Evolutionary conservation across 768 basidiomycete species (phyloP), one percentile per base, ranked within the genome.

Genomic region (Mycena sanguinolenta): DNA sequence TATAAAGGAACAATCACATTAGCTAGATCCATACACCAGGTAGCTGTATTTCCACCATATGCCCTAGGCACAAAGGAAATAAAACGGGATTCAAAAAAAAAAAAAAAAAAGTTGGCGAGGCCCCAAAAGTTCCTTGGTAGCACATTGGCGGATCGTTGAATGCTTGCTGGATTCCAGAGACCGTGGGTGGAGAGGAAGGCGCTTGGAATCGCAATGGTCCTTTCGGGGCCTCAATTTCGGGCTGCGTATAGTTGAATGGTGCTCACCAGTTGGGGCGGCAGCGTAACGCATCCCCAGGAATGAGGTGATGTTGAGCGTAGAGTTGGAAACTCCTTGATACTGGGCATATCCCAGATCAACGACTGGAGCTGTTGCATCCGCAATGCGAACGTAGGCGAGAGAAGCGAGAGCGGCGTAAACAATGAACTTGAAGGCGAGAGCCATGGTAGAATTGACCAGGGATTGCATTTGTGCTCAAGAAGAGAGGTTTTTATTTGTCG

Each of bases 221-320:
- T 71, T 28, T 17, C 28, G 8, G 17, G 27, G 44, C 21, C n/a
- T 9, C 16, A 17, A 10, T 17, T 54, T 12, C 38, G 27, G 21
- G 16, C 19, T 65, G 75, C 50, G 19, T 17, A 38, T 12, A 5
- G 6, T 10, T 13, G 27, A 10, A 21, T 4, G 6, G 27, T 42
- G 50, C 49, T 32, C 34, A 78, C 81, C 82, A 14, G 73, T 19
- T 27, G 82, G 82, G 28, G 82, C 71, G 12, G 80, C 75, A 30
- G 82, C 82, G 63, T 80, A 83, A 17, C 82, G 78, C 52, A 79
- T 74, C 12, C 77, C 77, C 4, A 74, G 57, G 68, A 76, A 79
- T 36, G 46, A 61, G 1, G 75, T 72, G 42, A 77, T 71, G 42
- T 70, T 70, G 55, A 71, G 70, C 2, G 57, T 63, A 1, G 68